Evolutionary conservation across 805 yeast species (phyloP).

Genomic region (Kazachstania kunashirensis): DNA sequence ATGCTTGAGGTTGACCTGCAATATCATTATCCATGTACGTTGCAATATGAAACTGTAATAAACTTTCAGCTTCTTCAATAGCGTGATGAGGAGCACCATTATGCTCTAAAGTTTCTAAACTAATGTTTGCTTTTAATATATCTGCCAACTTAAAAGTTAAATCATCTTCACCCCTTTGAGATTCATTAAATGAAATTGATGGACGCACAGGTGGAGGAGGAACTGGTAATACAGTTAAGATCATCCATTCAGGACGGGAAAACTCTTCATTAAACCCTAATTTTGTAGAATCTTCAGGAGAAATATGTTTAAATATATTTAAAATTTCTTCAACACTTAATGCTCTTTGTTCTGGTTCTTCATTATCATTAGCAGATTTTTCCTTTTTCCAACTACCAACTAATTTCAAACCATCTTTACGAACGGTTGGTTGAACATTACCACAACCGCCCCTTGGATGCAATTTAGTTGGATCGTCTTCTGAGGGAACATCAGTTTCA

Average conservation of each 20-base stretch:
- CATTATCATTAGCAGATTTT: conserved; percentile 65
- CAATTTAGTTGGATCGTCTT: conserved; percentile 45
- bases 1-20: conserved; percentile 99
- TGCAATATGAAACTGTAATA: conserved; percentile 94
- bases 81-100: conserved; percentile 99
- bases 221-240: conserved; percentile 93
- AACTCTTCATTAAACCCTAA: conserved; percentile 91
- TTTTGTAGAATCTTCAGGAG: conserved; percentile 67
- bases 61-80: conserved; percentile 88
- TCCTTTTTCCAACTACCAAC: conserved; percentile 98
- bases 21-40: conserved; percentile 99
- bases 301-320: conserved; percentile 85
- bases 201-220: conserved; percentile 99
- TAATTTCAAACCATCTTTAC: conserved; percentile 90
- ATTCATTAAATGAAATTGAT: conserved; percentile 93
- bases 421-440: conserved; percentile 86
- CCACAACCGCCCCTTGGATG: conserved; percentile 95
- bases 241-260: conserved; percentile 98
- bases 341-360: conserved; percentile 84
- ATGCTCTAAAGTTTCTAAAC: conserved; percentile 93
- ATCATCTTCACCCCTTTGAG: conserved; percentile 98
- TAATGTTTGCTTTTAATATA: conserved; percentile 90
- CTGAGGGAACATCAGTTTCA: conserved; percentile 73
- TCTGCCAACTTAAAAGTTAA: conserved; percentile 95
- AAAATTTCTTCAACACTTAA: conserved; percentile 82